These are phyloP conservation scores for Stemphylium lycopersici DNA, from an alignment of 2,329 filamentous ascomycete species.

Conservation along the genomic window DNA sequence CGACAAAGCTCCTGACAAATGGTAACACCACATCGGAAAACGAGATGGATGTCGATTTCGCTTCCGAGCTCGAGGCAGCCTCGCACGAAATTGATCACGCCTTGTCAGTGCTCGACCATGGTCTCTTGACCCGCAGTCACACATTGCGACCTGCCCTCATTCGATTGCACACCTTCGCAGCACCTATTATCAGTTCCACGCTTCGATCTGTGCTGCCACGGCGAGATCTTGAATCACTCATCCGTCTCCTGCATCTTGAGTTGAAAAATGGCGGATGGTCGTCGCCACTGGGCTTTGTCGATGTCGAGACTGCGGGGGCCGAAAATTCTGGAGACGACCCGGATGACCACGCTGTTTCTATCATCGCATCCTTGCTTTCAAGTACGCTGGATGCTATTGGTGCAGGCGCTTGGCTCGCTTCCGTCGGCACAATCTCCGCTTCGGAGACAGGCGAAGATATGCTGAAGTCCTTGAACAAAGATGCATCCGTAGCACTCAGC, in stretches of 20 bases:
- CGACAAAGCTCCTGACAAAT: conserved; percentile 51
- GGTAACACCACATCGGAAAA: conserved; percentile 29
- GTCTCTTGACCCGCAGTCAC: conserved; percentile 66
- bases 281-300: conserved; percentile 69
- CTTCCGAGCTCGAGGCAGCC: conserved; percentile 48
- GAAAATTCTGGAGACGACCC: conserved; percentile 56
- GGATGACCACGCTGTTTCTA: conserved; percentile 70
- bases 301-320: conserved; percentile 44
- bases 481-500: conserved; percentile 73
- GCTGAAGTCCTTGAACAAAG: conserved; percentile 68
- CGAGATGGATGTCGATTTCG: conserved; percentile 45
- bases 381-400: conserved; percentile 78
- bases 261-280: conserved; percentile 79
- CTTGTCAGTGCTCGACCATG: conserved; percentile 69
- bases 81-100: conserved; percentile 68
- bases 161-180: conserved; percentile 71
- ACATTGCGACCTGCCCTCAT: conserved; percentile 72
- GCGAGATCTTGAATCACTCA: conserved; percentile 72
- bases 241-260: conserved; percentile 74
- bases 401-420: conserved; percentile 70
- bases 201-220: conserved; percentile 69
- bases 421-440: conserved; percentile 57
- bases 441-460: conserved; percentile 66
- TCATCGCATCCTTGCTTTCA: conserved; percentile 74
- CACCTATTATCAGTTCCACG: conserved; percentile 64